phyloP scores from a whole-genome alignment of 1,139 yeast genomes.

The Meyerozyma smithsonii region DNA sequence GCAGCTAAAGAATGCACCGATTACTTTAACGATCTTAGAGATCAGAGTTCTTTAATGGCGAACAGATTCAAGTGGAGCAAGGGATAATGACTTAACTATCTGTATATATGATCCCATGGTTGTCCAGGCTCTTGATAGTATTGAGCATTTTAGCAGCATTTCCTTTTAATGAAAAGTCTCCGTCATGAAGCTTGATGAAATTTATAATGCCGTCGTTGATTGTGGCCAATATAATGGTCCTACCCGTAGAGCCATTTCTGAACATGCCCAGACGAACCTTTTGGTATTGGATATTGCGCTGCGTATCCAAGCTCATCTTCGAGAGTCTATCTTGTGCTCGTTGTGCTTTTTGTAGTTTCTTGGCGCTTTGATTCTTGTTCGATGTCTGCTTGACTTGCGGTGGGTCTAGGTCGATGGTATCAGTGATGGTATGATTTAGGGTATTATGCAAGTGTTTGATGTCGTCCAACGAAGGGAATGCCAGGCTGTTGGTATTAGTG shows the following conservation, averaged over 20 bases:
- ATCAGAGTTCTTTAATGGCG: not conserved
- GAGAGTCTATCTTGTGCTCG: constrained; percentile 23
- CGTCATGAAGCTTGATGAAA: constrained; percentile 56
- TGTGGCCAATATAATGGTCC: constrained; percentile 56
- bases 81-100: not conserved
- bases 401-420: not conserved
- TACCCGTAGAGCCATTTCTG: constrained; percentile 38
- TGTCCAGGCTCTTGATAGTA: not conserved
- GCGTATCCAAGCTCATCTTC: constrained; percentile 21
- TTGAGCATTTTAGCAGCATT: not conserved
- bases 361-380: constrained; percentile 10
- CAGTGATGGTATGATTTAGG: constrained; percentile 1
- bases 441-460: constrained; percentile 19
- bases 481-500: constrained; percentile 42
- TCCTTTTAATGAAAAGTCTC: constrained; percentile 43
- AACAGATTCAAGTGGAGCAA: not conserved
- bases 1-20: not conserved
- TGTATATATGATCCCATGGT: not conserved
- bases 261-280: constrained; percentile 24
- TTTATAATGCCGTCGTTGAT: constrained; percentile 71
- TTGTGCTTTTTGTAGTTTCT: constrained; percentile 17
- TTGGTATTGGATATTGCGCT: constrained; percentile 22
- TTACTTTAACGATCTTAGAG: not conserved
- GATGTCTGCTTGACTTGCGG: constrained; percentile 4
- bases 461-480: constrained; percentile 49